Evolutionary conservation across 768 basidiomycete species (phyloP), one percentile per base, ranked within the genome.

Genomic region (Brasilioporus rufonigricans): DNA sequence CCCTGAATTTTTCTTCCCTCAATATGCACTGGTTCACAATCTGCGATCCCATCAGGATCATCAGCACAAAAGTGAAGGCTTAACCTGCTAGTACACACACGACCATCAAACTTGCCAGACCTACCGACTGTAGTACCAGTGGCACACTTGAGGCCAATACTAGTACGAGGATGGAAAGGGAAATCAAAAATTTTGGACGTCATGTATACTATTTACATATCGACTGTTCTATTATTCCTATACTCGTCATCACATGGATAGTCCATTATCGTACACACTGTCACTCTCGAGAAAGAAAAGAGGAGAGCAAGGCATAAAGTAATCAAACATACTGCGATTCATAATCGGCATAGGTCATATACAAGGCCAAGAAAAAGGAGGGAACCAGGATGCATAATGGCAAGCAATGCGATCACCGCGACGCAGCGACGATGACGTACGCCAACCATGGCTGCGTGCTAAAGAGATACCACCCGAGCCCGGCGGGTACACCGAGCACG

Each of bases 381-480:
- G 16, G 27, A 29, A 29, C 14, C 23, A 12, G n/a, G 29, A 38
- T 16, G 24, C 44, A 53, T 40, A 40, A 53, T 12, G 18, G 3
- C 8, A 18, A 36, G 29, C 11, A 5, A 1, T 5, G 13, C 2
- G 8, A 48, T 59, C 45, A 63, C 38, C 41, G 12, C 11, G 48
- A 63, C 16, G 19, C 21, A 8, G 24, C 53, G 7, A 52, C 11
- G 12, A 47, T 45, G 19, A 52, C 24, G 23, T 65, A 36, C 29
- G 39, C 48, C 55, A 47, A 52, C 65, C 65, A 65, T 44, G 1
- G 38, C 5, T 57, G 44, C 16, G 47, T 33, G 12, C 38, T 27
- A 41, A 53, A 35, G 0, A 56, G 19, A 23, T 67, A 67, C 65
- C 63, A 65, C 21, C 51, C 60, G 23, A 67, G 24, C n/a, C n/a